Evolutionary conservation across 106 monocot species (phyloP).

Genomic region (Dendrobium officinale): DNA sequence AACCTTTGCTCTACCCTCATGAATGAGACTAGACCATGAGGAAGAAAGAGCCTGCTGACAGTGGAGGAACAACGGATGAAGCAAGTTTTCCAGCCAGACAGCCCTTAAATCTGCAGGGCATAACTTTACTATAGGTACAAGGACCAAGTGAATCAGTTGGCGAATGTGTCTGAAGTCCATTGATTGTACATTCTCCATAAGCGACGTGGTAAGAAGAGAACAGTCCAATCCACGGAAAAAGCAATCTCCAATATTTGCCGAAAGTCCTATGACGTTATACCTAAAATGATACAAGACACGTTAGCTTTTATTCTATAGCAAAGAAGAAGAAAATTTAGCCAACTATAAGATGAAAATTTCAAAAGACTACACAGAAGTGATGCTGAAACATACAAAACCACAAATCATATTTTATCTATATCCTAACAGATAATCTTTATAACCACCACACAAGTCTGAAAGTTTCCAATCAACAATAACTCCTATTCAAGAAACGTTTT

Average conservation of each 20-base stretch:
- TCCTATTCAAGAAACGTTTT: not conserved
- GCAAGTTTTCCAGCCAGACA: conserved; percentile 53
- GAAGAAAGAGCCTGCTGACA: conserved; percentile 76
- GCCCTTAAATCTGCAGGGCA: conserved; percentile 69
- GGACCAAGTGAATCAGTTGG: conserved; percentile 64
- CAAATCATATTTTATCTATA: not conserved
- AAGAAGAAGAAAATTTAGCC: not conserved
- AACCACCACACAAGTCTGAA: not conserved
- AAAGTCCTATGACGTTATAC: conserved; percentile 84
- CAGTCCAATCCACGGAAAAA: conserved; percentile 68
- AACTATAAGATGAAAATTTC: not conserved
- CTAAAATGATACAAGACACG: conserved; percentile 37
- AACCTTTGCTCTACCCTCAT: conserved; percentile 77
- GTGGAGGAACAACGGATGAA: conserved; percentile 76
- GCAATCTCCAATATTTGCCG: conserved; percentile 62
- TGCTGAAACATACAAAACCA: not conserved
- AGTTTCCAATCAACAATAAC: too few species aligned
- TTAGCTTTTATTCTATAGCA: not conserved
- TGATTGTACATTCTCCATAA: conserved; percentile 84
- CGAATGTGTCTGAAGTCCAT: conserved; percentile 94
- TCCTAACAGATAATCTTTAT: not conserved
- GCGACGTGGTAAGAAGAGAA: conserved; percentile 49
- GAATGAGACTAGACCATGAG: conserved; percentile 77
- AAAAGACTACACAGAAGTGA: conserved; percentile 2
- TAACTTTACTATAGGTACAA: conserved; percentile 75